Conservation (phyloP, 2,329 filamentous ascomycete species). For the Stemphylium beticola region DNA sequence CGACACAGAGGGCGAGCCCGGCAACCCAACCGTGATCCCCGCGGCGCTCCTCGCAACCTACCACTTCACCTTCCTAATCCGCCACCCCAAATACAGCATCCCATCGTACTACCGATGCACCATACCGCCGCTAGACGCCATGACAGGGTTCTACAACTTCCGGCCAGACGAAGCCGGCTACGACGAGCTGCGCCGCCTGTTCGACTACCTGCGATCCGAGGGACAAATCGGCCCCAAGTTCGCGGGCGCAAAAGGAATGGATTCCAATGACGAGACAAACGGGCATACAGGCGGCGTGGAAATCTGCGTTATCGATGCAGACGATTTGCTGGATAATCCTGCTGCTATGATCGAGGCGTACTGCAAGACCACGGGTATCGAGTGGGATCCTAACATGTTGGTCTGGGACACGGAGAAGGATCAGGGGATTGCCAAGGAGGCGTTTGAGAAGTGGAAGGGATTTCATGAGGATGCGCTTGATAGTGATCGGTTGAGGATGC, state of each 20-base stretch:
- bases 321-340: constrained; percentile 89
- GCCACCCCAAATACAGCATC: constrained; percentile 88
- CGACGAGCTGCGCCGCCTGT: constrained; percentile 81
- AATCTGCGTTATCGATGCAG: constrained; percentile 89
- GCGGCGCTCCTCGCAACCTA: constrained; percentile 75
- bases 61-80: constrained; percentile 96
- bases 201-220: constrained; percentile 78
- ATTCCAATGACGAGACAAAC: constrained; percentile 40
- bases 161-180: constrained; percentile 90
- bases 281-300: constrained; percentile 56
- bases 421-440: constrained; percentile 69
- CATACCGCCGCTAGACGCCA: constrained; percentile 78
- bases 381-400: constrained; percentile 79
- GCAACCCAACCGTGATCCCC: constrained; percentile 87
- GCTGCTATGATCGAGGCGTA: constrained; percentile 76
- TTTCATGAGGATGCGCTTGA: constrained; percentile 95
- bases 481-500: constrained; percentile 75
- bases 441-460: constrained; percentile 96
- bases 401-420: constrained; percentile 80
- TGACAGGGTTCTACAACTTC: constrained; percentile 88
- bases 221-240: constrained; percentile 73
- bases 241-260: constrained; percentile 53
- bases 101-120: constrained; percentile 96
- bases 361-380: constrained; percentile 80
- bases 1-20: constrained; percentile 63